Conservation (phyloP, 177 flowering plant species). For the Vitis hybrid region DNA sequence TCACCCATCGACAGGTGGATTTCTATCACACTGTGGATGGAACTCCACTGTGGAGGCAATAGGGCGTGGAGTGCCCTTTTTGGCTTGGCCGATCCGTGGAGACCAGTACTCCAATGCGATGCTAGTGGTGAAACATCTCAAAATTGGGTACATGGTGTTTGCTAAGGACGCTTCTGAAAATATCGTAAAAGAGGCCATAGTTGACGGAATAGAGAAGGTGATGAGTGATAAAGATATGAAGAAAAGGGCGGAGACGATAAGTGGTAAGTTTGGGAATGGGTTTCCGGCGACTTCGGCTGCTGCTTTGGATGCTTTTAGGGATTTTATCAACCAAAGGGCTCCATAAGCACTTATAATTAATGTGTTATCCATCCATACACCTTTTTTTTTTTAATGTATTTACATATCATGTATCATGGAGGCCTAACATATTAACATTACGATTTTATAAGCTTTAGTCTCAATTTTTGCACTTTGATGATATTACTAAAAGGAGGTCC, state of each 20-base stretch:
- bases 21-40: conserved; percentile 56
- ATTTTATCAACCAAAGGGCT: conserved; percentile 14
- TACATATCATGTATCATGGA: no score
- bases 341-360: no score
- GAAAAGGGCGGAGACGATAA: conserved; percentile 19
- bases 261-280: conserved; percentile 22
- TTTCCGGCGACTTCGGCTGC: conserved; percentile 43
- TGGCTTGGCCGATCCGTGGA: conserved; percentile 54
- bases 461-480: no score
- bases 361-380: no score
- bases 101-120: conserved; percentile 45
- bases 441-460: no score
- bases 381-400: no score
- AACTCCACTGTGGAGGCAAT: conserved; percentile 56
- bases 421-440: no score
- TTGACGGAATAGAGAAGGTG: conserved; percentile 29
- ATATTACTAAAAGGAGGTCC: no score
- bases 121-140: conserved; percentile 32
- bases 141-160: conserved; percentile 33
- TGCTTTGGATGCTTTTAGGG: conserved; percentile 39
- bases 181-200: conserved; percentile 31
- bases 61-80: conserved; percentile 41
- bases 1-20: conserved; percentile 47
- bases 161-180: not conserved
- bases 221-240: conserved; percentile 36